These are phyloP conservation scores for Verticillium tricorpus DNA, from an alignment of 2,329 filamentous ascomycete genomes.

Conservation along the genomic window DNA sequence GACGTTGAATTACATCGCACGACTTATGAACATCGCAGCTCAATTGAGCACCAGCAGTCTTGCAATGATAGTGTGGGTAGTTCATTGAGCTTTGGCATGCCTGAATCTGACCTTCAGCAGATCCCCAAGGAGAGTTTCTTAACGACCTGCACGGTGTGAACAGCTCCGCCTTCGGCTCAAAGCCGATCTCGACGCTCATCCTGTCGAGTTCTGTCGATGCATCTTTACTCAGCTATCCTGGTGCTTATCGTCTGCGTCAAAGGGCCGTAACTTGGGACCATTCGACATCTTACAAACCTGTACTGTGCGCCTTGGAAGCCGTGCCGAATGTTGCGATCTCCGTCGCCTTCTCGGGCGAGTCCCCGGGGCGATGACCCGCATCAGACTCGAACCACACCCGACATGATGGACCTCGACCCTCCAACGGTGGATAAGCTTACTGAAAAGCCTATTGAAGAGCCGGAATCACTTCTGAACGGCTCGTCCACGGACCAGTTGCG, in stretches of 20 bases:
- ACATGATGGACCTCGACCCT: not conserved
- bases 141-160: not conserved
- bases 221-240: not conserved
- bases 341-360: not conserved
- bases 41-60: not conserved
- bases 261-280: too few species aligned
- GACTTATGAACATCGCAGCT: not conserved
- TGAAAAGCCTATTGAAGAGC: not conserved
- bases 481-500: not conserved
- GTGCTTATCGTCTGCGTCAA: too few species aligned
- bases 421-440: not conserved
- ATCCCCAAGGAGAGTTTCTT: not conserved
- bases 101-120: not conserved
- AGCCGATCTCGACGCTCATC: not conserved
- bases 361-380: not conserved
- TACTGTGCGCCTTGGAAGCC: not conserved
- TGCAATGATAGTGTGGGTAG: not conserved
- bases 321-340: not conserved
- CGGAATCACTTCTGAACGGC: not conserved
- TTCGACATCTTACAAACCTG: not conserved
- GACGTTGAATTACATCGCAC: not conserved
- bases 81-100: constrained; percentile 5
- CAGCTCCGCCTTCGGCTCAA: not conserved
- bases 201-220: not conserved
- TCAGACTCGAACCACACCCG: not conserved